Conservation (phyloP, 176 grass and related monocot species). For the Poa pratensis region DNA sequence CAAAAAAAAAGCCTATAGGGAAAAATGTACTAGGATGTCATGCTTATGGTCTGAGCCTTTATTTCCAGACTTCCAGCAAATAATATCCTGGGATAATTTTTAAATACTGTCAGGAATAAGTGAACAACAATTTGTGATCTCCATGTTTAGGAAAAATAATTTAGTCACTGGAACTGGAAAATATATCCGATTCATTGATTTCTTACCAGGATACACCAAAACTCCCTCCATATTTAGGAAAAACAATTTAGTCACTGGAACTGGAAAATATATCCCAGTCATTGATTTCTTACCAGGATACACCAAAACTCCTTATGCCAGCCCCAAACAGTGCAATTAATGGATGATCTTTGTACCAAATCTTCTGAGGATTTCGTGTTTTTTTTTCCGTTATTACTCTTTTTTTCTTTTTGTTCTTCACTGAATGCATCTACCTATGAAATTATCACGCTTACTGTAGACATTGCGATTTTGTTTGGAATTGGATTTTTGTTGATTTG, state of each 20-base stretch:
- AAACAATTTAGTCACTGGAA: background rate
- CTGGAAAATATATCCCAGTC: background rate
- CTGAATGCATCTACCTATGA: background rate
- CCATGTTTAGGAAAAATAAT: background rate
- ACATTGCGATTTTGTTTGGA: background rate
- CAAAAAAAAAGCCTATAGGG: background rate
- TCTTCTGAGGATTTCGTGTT: background rate
- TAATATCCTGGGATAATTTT: background rate
- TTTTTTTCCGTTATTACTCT: background rate
- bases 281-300: background rate
- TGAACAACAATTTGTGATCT: background rate
- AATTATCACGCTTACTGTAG: slow-evolving; percentile 3
- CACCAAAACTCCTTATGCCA: background rate
- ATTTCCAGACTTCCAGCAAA: background rate
- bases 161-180: background rate
- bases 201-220: background rate
- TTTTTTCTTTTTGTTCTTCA: background rate
- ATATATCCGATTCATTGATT: background rate
- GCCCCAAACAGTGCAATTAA: background rate
- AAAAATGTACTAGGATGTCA: background rate
- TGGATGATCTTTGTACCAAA: background rate
- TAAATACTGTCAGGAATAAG: background rate
- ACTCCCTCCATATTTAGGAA: background rate
- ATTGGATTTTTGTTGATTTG: background rate
- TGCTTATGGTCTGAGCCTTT: background rate